Base-by-base conservation (phyloP, 768 basidiomycete species). In the Thelephora ganbajun region DNA sequence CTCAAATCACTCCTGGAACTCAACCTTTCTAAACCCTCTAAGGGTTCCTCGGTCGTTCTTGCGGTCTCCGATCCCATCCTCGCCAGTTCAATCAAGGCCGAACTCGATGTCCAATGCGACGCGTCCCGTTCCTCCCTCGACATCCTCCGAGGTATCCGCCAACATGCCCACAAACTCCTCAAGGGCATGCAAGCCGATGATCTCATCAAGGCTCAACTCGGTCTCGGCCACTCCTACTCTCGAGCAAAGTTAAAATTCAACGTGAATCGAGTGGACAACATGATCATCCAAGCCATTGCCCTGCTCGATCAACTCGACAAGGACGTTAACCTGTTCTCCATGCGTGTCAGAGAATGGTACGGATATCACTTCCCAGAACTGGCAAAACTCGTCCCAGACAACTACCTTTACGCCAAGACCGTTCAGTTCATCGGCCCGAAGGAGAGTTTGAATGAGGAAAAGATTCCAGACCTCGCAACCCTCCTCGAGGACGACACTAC, bases 261-360 rank as follows among this genome's bases (percentile, higher is more conserved):
- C 66, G 89, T 92, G 47, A 93, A 93, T 72, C 76, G 89, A 46
- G 78, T 88, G 48, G 92, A 96, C 68, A 96, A 98, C 73, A 98
- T 98, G 94, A 97, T 98, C 67, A 98, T 98, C 57, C 94, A 97
- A 67, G 94, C 94, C 50, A 97, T 98, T 61, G 88, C 93, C 4
- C 81, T 97, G 49, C 86, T 96, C 57, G 94, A 98, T 69, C 93
- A 97, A 59, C 83, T 97, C 59, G 94, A 98, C 76, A 98, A 97
- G 72, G 94, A 98, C 64, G 91, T 97, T 65, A 98, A 98, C 70
- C 79, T 93, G 26, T 97, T 98, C 63, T 85, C 92, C 16, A 98
- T 98, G 94, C 87, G 94, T 33, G 81, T 96, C 45, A 76, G 94
- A 57, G 94, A 98, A 63, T 98, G 94, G 94, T 98, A 98, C 63